Percentiles rank a stretch among this genome's conserved stretches.
Conservation (phyloP, 129 eudicot species). For the Smallanthus sonchifolius region DNA sequence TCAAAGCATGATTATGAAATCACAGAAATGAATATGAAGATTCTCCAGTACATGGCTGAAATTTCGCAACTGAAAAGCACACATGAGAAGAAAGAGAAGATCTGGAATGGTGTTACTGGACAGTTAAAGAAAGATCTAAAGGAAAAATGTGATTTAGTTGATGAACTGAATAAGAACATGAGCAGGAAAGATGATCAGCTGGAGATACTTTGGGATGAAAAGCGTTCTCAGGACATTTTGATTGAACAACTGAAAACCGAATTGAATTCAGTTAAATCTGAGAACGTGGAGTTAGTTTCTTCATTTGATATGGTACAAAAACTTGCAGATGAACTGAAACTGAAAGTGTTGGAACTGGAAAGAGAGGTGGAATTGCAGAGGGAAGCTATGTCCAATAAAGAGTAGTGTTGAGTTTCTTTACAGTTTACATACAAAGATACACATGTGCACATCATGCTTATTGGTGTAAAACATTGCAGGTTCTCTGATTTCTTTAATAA, state of each 20-base stretch:
- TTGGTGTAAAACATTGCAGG: background rate
- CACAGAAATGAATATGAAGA: conserved; percentile 34
- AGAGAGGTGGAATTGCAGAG: conserved; percentile 28
- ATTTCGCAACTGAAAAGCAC: conserved; percentile 34
- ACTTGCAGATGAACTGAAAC: conserved; percentile 32
- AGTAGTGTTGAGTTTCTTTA: background rate
- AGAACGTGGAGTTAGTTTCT: background rate
- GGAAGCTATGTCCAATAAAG: background rate
- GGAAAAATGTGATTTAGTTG: conserved; percentile 25
- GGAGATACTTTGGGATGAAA: conserved; percentile 35
- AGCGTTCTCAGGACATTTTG: conserved; percentile 28
- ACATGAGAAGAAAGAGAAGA: conserved; percentile 33
- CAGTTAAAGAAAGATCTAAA: conserved; percentile 31
- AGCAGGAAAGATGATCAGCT: conserved; percentile 10
- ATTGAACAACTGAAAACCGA: conserved; percentile 37
- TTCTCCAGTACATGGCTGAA: conserved; percentile 24
- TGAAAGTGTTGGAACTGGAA: conserved; percentile 43
- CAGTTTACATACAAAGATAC: background rate
- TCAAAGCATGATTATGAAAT: conserved; percentile 42
- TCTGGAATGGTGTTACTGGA: conserved; percentile 37
- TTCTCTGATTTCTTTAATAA: background rate
- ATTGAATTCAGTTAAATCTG: background rate
- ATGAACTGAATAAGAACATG: conserved; percentile 33
- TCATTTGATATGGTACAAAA: conserved; percentile 9
- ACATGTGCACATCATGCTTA: background rate